Evolutionary conservation across 768 basidiomycete species (phyloP).

Genomic region (Pisolithus sp.): DNA sequence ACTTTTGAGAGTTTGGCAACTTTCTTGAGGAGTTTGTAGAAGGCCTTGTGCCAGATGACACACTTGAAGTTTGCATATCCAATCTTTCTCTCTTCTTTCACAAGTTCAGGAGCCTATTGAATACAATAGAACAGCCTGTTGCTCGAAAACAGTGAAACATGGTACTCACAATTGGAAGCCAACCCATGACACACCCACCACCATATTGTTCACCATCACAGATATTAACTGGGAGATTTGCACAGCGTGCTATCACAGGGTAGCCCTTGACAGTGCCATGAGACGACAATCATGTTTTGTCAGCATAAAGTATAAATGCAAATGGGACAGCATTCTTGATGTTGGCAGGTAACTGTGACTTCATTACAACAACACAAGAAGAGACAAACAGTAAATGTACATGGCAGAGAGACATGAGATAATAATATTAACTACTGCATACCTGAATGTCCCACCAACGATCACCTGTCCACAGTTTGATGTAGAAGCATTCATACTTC

Average conservation of each 20-base stretch:
- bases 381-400: no score
- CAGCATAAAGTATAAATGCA: no score
- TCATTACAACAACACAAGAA: no score
- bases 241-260: no score
- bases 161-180: slow-evolving; percentile 30
- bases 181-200: slow-evolving; percentile 32
- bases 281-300: no score
- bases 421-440: neutral
- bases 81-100: slow-evolving; percentile 26
- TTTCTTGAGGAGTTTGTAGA: slow-evolving; percentile 23
- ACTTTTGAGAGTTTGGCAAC: slow-evolving; percentile 14
- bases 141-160: neutral
- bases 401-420: no score
- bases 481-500: slow-evolving; percentile 19
- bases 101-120: neutral
- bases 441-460: slow-evolving; percentile 34
- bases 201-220: slow-evolving; percentile 29
- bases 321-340: no score
- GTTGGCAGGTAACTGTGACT: no score
- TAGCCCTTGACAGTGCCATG: no score
- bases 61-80: slow-evolving; percentile 26
- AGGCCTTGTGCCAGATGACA: slow-evolving; percentile 31
- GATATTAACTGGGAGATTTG: slow-evolving; percentile 9
- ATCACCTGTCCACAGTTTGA: slow-evolving; percentile 35
- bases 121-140: neutral